Evolutionary conservation across 768 basidiomycete species (phyloP).

Genomic region (Pisolithus orientalis): DNA sequence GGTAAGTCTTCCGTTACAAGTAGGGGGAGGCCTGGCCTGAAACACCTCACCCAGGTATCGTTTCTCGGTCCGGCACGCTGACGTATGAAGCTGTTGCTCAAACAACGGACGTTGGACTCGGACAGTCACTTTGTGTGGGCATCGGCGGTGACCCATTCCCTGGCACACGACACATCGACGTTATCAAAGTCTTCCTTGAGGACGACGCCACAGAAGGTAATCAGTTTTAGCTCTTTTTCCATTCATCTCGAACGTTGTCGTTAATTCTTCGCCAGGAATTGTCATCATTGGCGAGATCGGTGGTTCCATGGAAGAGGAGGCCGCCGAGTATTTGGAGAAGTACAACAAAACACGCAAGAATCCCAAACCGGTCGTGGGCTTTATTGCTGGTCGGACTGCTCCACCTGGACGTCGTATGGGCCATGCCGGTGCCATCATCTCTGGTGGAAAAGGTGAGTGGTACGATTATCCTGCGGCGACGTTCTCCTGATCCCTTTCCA

Average conservation of each 20-base stretch:
- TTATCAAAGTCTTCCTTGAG: conserved; percentile 91
- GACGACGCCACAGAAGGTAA: conserved; percentile 90
- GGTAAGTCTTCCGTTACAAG: conserved; percentile 42
- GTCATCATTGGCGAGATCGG: conserved; percentile 99
- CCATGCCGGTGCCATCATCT: conserved; percentile 96
- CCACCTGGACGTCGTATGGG: conserved; percentile 98
- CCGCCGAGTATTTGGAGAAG: conserved; percentile 89
- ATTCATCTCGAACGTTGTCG: background rate
- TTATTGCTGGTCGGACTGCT: conserved; percentile 96
- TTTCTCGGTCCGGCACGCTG: conserved; percentile 91
- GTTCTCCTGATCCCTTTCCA: conserved; percentile 18
- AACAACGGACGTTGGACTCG: conserved; percentile 92
- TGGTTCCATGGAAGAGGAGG: conserved; percentile 99
- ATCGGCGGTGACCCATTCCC: conserved; percentile 98
- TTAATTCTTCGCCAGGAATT: conserved; percentile 52
- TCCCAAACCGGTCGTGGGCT: conserved; percentile 95
- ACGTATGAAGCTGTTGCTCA: conserved; percentile 99
- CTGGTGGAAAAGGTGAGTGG: conserved; percentile 85
- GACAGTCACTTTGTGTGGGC: conserved; percentile 93
- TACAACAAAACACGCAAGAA: conserved; percentile 83
- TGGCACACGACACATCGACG: conserved; percentile 92
- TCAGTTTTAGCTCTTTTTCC: conserved; percentile 17
- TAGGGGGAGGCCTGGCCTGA: background rate
- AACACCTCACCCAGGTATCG: conserved; percentile 55
- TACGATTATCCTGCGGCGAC: background rate